Conservation (phyloP, 2,329 filamentous ascomycete genomes). For the Penicillium sp. region DNA sequence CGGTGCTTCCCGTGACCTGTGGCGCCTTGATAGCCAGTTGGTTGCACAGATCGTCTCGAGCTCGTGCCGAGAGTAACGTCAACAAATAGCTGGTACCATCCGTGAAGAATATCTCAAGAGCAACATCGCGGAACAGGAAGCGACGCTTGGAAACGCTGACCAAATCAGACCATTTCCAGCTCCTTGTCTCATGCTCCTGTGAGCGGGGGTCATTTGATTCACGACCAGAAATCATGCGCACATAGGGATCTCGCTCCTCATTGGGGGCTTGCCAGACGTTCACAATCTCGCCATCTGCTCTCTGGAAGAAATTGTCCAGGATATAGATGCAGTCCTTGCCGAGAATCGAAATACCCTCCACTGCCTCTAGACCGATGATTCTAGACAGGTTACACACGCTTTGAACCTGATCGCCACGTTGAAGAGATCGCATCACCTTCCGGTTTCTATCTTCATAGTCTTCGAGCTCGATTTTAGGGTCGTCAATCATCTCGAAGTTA, state of each 20-base stretch:
- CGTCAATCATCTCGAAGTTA: conserved; percentile 93
- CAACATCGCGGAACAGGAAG: conserved; percentile 92
- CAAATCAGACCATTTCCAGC: conserved; percentile 92
- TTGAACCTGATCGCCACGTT: conserved; percentile 87
- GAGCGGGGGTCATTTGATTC: conserved; percentile 59
- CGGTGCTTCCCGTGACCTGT: conserved; percentile 68
- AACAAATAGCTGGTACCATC: conserved; percentile 93
- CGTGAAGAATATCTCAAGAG: conserved; percentile 95
- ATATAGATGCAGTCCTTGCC: conserved; percentile 91
- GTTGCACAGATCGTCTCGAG: conserved; percentile 76
- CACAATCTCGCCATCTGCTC: conserved; percentile 92
- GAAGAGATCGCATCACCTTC: conserved; percentile 91
- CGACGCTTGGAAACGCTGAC: conserved; percentile 94
- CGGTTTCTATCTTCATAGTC: conserved; percentile 96
- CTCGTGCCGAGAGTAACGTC: conserved; percentile 70
- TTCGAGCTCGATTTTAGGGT: conserved; percentile 80
- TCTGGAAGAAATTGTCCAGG: conserved; percentile 94
- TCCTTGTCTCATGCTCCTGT: conserved; percentile 75
- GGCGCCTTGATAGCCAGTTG: conserved; percentile 77
- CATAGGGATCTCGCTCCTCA: conserved; percentile 91
- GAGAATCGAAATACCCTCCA: conserved; percentile 88
- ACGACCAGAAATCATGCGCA: conserved; percentile 85
- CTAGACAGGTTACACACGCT: conserved; percentile 94
- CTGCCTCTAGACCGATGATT: conserved; percentile 88
- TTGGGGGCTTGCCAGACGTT: conserved; percentile 90